Evolutionary conservation across 768 basidiomycete species (phyloP).

Genomic region (Boletus fagicola): DNA sequence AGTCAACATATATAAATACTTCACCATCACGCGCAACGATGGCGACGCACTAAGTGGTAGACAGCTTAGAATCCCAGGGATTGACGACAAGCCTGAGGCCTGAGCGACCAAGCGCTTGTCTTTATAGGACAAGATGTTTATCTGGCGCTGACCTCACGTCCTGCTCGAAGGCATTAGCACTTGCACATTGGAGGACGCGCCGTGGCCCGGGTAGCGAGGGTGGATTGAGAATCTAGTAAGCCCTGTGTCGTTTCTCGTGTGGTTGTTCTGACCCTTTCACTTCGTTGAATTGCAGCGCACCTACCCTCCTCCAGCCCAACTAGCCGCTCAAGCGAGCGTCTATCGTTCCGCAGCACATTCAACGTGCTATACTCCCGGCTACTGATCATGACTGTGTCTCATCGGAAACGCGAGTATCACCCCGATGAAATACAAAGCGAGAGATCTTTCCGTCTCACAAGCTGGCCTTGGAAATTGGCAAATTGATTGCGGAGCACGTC

Average conservation of each 20-base stretch:
- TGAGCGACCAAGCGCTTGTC: background rate
- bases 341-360: background rate
- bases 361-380: background rate
- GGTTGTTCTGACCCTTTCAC: background rate
- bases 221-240: constrained; percentile 1
- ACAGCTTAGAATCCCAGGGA: background rate
- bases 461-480: constrained; percentile 97
- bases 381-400: constrained; percentile 57
- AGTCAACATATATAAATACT: constrained; percentile 16
- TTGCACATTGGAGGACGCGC: background rate
- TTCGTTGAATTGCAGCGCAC: background rate
- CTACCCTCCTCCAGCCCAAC: background rate
- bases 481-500: constrained; percentile 89
- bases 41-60: background rate
- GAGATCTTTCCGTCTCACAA: constrained; percentile 28
- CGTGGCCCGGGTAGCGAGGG: constrained; percentile 12
- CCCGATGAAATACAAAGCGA: constrained; percentile 66
- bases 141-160: background rate
- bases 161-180: background rate
- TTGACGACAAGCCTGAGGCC: background rate
- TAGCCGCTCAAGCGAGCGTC: background rate
- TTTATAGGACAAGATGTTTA: background rate
- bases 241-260: background rate
- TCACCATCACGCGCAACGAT: constrained; percentile 10
- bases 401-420: constrained; percentile 61